A percentile compares a stretch with the other conserved stretches of the same genome.
Conservation (phyloP, 1,284 basidiomycete genomes). For the Mycosarcoma maydis region DNA sequence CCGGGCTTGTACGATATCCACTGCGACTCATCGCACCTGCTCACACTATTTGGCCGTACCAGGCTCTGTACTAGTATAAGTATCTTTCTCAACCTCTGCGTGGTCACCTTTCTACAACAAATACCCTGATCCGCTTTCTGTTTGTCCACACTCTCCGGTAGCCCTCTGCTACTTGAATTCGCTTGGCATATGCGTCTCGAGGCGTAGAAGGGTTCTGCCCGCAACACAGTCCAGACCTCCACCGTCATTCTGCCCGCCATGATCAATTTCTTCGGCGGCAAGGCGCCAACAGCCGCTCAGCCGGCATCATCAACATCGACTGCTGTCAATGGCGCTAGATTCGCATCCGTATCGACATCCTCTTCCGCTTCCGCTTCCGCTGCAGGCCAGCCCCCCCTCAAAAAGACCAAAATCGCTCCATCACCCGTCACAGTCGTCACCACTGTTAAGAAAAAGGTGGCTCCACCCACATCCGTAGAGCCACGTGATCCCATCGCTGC, state of each 20-base stretch:
- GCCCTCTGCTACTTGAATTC: too few relatives aligned
- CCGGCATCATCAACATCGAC: not conserved
- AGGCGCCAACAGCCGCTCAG: constrained; percentile 14
- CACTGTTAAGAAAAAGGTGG: constrained; percentile 30
- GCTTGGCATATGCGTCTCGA: not conserved
- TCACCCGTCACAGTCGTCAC: constrained; percentile 42
- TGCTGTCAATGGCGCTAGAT: constrained; percentile 4
- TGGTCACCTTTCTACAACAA: too few relatives aligned
- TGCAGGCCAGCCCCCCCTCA: constrained; percentile 15
- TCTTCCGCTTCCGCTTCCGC: not conserved
- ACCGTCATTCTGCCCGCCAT: constrained; percentile 8
- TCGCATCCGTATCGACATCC: constrained; percentile 4
- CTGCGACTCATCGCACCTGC: too few relatives aligned
- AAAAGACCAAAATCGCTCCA: constrained; percentile 29
- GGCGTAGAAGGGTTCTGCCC: not conserved
- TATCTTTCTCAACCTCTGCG: not conserved
- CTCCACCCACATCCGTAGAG: constrained; percentile 23
- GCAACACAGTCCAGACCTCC: not conserved
- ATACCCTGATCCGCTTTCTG: too few relatives aligned
- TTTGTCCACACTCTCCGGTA: too few relatives aligned
- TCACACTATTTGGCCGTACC: too few relatives aligned
- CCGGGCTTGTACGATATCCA: too few relatives aligned
- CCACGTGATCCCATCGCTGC: constrained; percentile 41
- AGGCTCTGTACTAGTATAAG: too few relatives aligned
- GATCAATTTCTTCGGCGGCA: constrained; percentile 49